A percentile compares a stretch with the other conserved stretches of the same genome.
phyloP scores from a whole-genome alignment of 2,329 filamentous ascomycete species.

The Hymenoscyphus repandus region DNA sequence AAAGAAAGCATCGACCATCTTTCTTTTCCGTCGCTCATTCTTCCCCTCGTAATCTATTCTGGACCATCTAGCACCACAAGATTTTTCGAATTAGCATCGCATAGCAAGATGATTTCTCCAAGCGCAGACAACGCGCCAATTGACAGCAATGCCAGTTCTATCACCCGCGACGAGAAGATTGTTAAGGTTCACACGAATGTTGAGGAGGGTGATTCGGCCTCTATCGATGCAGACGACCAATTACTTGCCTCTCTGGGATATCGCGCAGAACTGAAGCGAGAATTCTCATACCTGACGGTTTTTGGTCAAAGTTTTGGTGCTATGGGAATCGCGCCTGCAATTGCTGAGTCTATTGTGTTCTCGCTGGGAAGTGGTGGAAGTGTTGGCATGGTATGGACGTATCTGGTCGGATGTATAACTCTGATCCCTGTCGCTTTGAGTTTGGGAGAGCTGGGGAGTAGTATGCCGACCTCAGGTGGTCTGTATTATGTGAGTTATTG shows the following conservation, averaged over 20 bases:
- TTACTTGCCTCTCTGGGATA: conserved; percentile 28
- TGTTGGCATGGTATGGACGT: conserved; percentile 31
- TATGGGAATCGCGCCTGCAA: conserved; percentile 31
- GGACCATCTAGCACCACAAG: neutral
- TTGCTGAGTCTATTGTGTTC: conserved; percentile 30
- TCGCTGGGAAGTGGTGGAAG: conserved; percentile 27
- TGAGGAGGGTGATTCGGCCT: conserved; percentile 9
- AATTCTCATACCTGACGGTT: conserved; percentile 30
- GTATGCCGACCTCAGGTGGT: conserved; percentile 31
- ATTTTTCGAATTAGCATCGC: neutral
- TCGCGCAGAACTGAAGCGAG: conserved; percentile 29
- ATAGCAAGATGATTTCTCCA: neutral
- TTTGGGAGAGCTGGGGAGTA: conserved; percentile 29
- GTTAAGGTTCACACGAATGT: conserved; percentile 6
- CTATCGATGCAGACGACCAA: conserved; percentile 24
- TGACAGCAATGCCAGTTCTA: conserved; percentile 1
- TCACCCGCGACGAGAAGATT: conserved; percentile 8
- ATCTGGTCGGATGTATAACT: conserved; percentile 27
- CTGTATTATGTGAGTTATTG: conserved; percentile 27
- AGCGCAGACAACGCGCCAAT: neutral
- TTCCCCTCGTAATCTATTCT: neutral
- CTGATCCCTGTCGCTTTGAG: conserved; percentile 30
- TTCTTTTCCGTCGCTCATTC: neutral
- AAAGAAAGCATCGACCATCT: neutral
- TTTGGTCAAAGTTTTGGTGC: conserved; percentile 31